These are phyloP conservation scores for Graphilbum fragrans DNA, from an alignment of 2,329 filamentous ascomycete species.

Conservation along the genomic window DNA sequence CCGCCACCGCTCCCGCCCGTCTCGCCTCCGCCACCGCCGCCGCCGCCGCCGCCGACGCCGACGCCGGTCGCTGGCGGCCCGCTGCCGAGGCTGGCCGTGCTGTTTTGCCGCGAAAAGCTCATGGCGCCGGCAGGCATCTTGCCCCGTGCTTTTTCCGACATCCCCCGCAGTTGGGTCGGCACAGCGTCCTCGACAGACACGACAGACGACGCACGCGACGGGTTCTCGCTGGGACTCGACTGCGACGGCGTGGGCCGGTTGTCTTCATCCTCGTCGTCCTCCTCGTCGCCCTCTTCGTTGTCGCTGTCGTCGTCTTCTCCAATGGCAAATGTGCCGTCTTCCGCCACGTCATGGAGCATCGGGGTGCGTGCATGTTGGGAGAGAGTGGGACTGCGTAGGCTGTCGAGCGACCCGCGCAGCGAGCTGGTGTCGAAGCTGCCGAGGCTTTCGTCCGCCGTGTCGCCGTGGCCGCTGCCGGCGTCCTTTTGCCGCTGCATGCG, in stretches of 20 bases:
- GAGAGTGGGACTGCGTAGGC: conserved; percentile 48
- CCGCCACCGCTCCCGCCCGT: neutral
- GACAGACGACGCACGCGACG: conserved; percentile 56
- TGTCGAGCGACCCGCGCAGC: conserved; percentile 54
- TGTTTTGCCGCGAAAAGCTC: conserved; percentile 84
- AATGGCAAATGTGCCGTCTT: conserved; percentile 76
- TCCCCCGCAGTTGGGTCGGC: conserved; percentile 71
- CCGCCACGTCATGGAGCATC: conserved; percentile 58
- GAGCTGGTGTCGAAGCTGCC: conserved; percentile 32
- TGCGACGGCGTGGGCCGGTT: conserved; percentile 44
- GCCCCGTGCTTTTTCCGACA: conserved; percentile 94
- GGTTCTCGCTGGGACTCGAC: conserved; percentile 46
- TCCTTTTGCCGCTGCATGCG: conserved; percentile 62
- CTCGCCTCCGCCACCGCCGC: neutral
- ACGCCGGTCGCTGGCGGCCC: conserved; percentile 29
- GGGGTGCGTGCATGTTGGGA: conserved; percentile 24
- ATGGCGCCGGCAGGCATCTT: conserved; percentile 81
- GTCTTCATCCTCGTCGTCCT: conserved; percentile 38
- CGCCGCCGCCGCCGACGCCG: neutral
- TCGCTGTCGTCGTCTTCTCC: conserved; percentile 82
- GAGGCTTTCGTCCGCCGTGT: conserved; percentile 32
- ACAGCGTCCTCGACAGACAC: conserved; percentile 65
- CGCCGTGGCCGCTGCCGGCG: conserved; percentile 37
- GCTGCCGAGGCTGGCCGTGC: conserved; percentile 66
- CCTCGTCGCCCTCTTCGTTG: conserved; percentile 67